phyloP scores from a whole-genome alignment of 768 basidiomycete species.

The Phylloporus sp. region DNA sequence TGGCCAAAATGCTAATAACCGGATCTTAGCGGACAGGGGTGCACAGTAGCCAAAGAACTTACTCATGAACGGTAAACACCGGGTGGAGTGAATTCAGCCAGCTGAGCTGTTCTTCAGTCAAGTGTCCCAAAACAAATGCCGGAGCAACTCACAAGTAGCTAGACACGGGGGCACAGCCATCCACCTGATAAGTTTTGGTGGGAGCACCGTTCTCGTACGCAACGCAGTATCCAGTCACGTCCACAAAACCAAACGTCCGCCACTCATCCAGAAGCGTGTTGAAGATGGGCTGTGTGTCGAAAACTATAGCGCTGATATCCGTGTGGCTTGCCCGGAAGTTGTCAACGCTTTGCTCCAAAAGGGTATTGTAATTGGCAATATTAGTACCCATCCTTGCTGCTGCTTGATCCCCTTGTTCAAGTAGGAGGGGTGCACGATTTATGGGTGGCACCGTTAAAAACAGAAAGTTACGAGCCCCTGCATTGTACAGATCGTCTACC shows the following conservation, averaged over 20 bases:
- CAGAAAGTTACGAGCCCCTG: constrained; percentile 58
- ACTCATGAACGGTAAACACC: constrained; percentile 62
- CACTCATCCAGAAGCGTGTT: constrained; percentile 53
- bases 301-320: constrained; percentile 43
- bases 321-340: constrained; percentile 39
- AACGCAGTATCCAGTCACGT: constrained; percentile 53
- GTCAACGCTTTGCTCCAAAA: constrained; percentile 35
- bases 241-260: constrained; percentile 50
- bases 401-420: constrained; percentile 32
- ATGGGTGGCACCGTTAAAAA: constrained; percentile 59
- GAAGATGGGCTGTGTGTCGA: constrained; percentile 56
- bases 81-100: constrained; percentile 62
- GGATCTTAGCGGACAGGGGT: neutral
- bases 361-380: constrained; percentile 48
- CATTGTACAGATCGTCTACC: constrained; percentile 18
- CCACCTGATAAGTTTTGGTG: constrained; percentile 44
- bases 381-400: constrained; percentile 28
- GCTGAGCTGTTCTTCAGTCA: constrained; percentile 27
- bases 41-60: constrained; percentile 16
- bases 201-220: constrained; percentile 58
- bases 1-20: constrained; percentile 42
- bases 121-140: neutral
- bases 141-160: constrained; percentile 53
- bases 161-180: constrained; percentile 58
- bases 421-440: constrained; percentile 51